These are phyloP conservation scores for Protomyces inundatus DNA, from an alignment of 1,139 yeast species.

Conservation along the genomic window DNA sequence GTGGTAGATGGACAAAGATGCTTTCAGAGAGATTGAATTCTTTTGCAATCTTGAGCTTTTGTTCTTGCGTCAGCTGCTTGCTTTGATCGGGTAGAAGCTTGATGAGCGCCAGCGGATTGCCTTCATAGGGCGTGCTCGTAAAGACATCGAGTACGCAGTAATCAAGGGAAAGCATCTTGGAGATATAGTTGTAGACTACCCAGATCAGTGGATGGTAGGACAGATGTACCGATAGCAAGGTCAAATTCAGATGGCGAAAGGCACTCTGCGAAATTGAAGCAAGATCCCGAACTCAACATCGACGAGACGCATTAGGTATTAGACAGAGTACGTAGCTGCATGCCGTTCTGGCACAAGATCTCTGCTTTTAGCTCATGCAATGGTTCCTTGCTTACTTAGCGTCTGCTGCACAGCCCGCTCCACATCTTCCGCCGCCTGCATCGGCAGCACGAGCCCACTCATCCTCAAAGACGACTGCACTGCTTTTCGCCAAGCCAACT, in stretches of 20 bases:
- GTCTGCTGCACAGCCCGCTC: background rate
- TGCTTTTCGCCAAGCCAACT: slow-evolving; percentile 9
- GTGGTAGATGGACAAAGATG: slow-evolving; percentile 5
- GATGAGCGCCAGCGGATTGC: slow-evolving; percentile 16
- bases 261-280: too few relatives aligned
- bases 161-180: background rate
- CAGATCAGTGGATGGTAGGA: too few relatives aligned
- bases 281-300: too few relatives aligned
- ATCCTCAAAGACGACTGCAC: slow-evolving; percentile 16
- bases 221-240: too few relatives aligned
- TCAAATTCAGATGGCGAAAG: too few relatives aligned
- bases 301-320: too few relatives aligned
- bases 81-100: background rate
- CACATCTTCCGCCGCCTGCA: background rate
- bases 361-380: background rate
- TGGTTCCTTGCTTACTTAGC: background rate
- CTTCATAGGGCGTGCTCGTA: background rate
- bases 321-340: too few relatives aligned
- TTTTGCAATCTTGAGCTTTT: slow-evolving; percentile 15
- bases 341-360: too few relatives aligned
- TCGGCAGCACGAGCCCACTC: slow-evolving; percentile 21
- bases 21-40: slow-evolving; percentile 22
- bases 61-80: background rate
- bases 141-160: slow-evolving; percentile 15
- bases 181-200: too few relatives aligned